Evolutionary conservation across 192 early-diverging fungal species (phyloP), one percentile per base, ranked within the genome.

Genomic region (Pilobolus umbonatus): DNA sequence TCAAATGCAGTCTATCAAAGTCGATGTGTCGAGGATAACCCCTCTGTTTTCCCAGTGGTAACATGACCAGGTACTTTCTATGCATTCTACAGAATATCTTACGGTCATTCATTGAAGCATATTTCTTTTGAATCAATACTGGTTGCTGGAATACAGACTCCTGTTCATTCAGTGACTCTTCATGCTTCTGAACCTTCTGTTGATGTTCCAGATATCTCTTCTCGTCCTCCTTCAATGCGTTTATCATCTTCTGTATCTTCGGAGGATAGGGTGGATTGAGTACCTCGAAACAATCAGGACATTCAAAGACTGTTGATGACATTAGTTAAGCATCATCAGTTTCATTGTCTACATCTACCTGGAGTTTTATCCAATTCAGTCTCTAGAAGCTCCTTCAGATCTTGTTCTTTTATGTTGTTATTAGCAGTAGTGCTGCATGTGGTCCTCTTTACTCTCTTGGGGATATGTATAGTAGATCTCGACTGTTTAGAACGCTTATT

Each of bases 61-160:
- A 64, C 17, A 77, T 60, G 0, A 24, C 42, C 3, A 59, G 45
- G 45, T 79, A 75, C 9, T 60, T 45, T n/a, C 57, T 51, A 45
- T 82, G 80, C 4, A 75, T 26, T 8, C 62, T 65, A 62, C 80
- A 82, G 42, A 82, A 79, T 1, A 19, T 19, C 8, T 52, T 39
- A 46, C 40, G 49, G 1, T 58, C 43, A 22, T 19, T 46, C 19
- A 47, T 53, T n/a, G 57, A 39, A 5, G 52, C 40, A 35, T 42
- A 30, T 12, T 15, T 7, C 21, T 51, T 40, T 11, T 8, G 3
- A 15, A 7, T 8, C 3, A 40, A 3, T 15, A 40, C 3, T 3
- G 38, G 38, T 15, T 10, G 38, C 5, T 3, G 5, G 5, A 40
- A 7, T 40, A n/a, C 3, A 7, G 12, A 10, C n/a, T 40, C 5